Evolutionary conservation across 176 grass and related monocot genomes (phyloP).

Genomic region (Bolboschoenus planiculmis): DNA sequence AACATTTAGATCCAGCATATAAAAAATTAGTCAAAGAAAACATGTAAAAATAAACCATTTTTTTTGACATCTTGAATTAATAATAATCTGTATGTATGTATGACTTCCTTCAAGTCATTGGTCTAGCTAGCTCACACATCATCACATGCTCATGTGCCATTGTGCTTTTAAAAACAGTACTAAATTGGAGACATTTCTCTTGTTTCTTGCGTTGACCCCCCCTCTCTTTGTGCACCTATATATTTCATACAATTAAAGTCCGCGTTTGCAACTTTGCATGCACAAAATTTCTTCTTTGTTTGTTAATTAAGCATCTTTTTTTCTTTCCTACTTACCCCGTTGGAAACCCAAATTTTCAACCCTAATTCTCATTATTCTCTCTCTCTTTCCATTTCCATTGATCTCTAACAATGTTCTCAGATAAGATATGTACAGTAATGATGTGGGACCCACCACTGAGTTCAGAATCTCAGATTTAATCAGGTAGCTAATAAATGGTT

Average conservation of each 20-base stretch:
- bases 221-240: slow-evolving; percentile 16
- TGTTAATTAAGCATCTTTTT: slow-evolving; percentile 1
- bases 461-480: neutral
- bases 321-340: neutral
- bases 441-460: neutral
- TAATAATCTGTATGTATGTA: neutral
- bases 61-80: neutral
- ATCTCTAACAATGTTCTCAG: neutral
- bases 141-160: slow-evolving; percentile 20
- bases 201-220: slow-evolving; percentile 18
- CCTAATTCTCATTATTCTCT: neutral
- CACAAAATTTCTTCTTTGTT: neutral
- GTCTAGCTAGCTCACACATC: too few relatives aligned
- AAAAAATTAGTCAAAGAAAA: neutral
- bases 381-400: neutral
- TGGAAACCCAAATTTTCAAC: neutral
- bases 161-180: slow-evolving; percentile 15
- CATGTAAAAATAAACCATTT: slow-evolving; percentile 4
- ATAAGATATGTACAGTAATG: neutral
- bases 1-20: neutral
- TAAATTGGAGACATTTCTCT: slow-evolving; percentile 18
- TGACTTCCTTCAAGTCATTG: neutral
- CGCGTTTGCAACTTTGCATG: neutral
- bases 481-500: neutral
- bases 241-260: slow-evolving; percentile 4